Evolutionary conservation across 75 land plant genomes (phyloP).

Genomic region (Selaginella tamariscina): DNA sequence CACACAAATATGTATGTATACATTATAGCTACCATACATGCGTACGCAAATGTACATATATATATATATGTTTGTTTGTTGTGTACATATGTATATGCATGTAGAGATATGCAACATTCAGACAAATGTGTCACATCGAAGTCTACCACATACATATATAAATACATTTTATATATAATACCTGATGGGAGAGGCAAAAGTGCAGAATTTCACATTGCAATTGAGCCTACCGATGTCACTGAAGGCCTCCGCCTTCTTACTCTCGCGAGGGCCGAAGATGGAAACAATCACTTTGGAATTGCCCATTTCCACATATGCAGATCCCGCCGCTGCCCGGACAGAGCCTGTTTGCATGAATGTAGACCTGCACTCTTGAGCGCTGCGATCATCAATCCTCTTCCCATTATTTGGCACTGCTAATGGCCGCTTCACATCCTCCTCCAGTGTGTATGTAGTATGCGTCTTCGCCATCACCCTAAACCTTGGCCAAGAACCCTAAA

Average conservation of each 20-base stretch:
- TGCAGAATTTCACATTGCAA: conserved; percentile 1
- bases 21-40: too few relatives aligned
- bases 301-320: conserved; percentile 1
- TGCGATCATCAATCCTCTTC: not conserved
- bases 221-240: conserved; percentile 5
- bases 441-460: not conserved
- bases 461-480: not conserved
- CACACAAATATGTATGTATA: too few relatives aligned
- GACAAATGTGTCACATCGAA: too few relatives aligned
- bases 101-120: too few relatives aligned
- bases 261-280: conserved; percentile 5
- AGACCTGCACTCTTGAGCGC: not conserved
- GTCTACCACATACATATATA: too few relatives aligned
- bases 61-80: too few relatives aligned
- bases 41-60: too few relatives aligned
- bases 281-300: not conserved
- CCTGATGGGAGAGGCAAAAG: not conserved
- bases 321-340: conserved; percentile 6
- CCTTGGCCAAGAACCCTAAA: not conserved
- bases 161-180: too few relatives aligned
- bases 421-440: not conserved
- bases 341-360: not conserved
- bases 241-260: conserved; percentile 12
- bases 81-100: too few relatives aligned
- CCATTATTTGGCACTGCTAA: not conserved